phyloP scores from a whole-genome alignment of 495 filamentous ascomycete species.

The Aspergillus steynii region DNA sequence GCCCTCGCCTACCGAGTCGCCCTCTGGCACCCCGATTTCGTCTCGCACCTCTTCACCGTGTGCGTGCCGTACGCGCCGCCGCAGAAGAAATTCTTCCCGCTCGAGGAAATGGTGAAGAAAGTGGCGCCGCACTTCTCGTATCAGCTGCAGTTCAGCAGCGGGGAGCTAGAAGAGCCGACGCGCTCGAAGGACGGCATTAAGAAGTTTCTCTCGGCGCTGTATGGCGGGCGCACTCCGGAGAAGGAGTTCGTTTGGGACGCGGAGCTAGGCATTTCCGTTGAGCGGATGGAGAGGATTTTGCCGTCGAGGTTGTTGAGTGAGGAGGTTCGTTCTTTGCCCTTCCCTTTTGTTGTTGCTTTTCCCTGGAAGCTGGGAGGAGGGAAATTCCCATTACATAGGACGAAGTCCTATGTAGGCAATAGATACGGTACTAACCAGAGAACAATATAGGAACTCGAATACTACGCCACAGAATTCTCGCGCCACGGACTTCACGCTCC shows the following conservation, averaged over 20 bases:
- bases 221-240: constrained; percentile 58
- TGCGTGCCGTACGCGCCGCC: constrained; percentile 73
- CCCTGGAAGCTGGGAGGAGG: too few species aligned
- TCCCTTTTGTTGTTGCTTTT: background rate
- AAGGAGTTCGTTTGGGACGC: constrained; percentile 56
- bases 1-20: constrained; percentile 61
- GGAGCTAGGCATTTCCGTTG: constrained; percentile 55
- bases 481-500: constrained; percentile 75
- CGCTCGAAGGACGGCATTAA: constrained; percentile 57
- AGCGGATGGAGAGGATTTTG: constrained; percentile 49
- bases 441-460: constrained; percentile 62
- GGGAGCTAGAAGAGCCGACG: constrained; percentile 62
- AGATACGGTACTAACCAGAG: too few species aligned
- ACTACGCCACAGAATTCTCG: constrained; percentile 69
- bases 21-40: constrained; percentile 68
- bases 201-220: constrained; percentile 68
- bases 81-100: constrained; percentile 41
- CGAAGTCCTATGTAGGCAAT: too few species aligned
- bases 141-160: constrained; percentile 73
- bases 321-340: constrained; percentile 37
- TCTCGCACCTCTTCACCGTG: constrained; percentile 72
- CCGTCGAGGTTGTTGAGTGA: constrained; percentile 58
- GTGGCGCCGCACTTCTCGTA: constrained; percentile 76
- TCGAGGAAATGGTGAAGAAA: constrained; percentile 55
- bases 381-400: background rate